Evolutionary conservation across 805 yeast species (phyloP).

Genomic region (Lipomyces yamadae): DNA sequence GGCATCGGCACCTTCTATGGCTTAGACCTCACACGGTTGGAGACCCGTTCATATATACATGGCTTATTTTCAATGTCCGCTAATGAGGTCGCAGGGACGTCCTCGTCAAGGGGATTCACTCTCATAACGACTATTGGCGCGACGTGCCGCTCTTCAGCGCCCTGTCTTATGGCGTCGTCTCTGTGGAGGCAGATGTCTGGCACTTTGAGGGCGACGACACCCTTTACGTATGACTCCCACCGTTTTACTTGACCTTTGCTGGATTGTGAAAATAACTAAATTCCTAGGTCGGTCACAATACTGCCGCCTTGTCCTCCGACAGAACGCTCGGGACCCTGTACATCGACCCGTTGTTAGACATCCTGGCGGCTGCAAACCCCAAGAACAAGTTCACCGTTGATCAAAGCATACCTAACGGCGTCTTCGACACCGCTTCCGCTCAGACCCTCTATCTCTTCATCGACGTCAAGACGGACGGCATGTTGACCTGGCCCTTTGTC

Average conservation of each 20-base stretch:
- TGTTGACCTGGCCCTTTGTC: constrained; percentile 54
- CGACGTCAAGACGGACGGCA: constrained; percentile 60
- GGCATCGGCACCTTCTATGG: constrained; percentile 25
- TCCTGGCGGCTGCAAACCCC: constrained; percentile 57
- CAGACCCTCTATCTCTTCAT: constrained; percentile 64
- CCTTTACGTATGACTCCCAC: constrained; percentile 41
- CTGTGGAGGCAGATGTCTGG: constrained; percentile 65
- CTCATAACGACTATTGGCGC: constrained; percentile 64
- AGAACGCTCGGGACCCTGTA: constrained; percentile 58
- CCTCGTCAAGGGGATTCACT: constrained; percentile 53
- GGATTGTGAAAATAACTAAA: constrained; percentile 42
- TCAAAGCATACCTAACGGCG: constrained; percentile 41
- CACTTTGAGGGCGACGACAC: constrained; percentile 46
- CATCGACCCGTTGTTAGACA: constrained; percentile 55
- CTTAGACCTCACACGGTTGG: constrained; percentile 34
- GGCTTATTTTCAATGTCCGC: not conserved
- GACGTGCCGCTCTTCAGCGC: constrained; percentile 55
- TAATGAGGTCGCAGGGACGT: constrained; percentile 31
- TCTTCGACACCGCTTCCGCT: constrained; percentile 54
- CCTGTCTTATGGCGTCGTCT: constrained; percentile 52
- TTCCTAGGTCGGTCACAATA: constrained; percentile 63
- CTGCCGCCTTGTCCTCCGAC: constrained; percentile 51
- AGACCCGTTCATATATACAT: not conserved
- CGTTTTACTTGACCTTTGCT: not conserved
- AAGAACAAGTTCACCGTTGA: constrained; percentile 34